A percentile compares a stretch with the other conserved stretches of the same genome.
phyloP scores from a whole-genome alignment of 345 rosid species.

The Arabidopsis suecica region DNA sequence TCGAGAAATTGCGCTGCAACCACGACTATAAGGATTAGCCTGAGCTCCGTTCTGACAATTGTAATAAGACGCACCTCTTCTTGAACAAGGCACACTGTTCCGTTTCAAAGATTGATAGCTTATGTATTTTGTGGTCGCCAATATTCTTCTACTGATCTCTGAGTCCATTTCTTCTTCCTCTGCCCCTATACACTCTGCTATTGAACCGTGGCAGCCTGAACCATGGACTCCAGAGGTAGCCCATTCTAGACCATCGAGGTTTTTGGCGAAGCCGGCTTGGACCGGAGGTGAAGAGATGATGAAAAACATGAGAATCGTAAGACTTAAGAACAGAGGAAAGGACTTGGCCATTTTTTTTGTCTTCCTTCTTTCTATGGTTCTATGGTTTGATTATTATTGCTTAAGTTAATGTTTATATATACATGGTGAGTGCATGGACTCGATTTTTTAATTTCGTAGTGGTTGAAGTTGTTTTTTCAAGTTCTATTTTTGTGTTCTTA shows the following conservation, averaged over 20 bases:
- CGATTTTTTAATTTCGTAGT: slow-evolving; percentile 12
- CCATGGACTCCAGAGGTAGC: slow-evolving; percentile 24
- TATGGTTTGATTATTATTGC: slow-evolving; percentile 2
- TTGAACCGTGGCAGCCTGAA: slow-evolving; percentile 59
- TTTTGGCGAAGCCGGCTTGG: slow-evolving; percentile 42
- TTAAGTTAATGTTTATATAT: slow-evolving; percentile 13
- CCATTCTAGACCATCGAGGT: slow-evolving; percentile 54
- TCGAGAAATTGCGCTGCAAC: slow-evolving; percentile 73
- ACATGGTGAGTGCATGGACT: slow-evolving; percentile 37
- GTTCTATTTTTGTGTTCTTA: background rate
- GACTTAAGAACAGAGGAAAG: slow-evolving; percentile 39
- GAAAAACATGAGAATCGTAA: slow-evolving; percentile 41
- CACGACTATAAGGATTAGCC: slow-evolving; percentile 82
- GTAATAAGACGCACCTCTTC: slow-evolving; percentile 84
- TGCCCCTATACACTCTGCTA: slow-evolving; percentile 58
- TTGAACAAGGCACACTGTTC: slow-evolving; percentile 77
- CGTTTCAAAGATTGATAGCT: slow-evolving; percentile 76
- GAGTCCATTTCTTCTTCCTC: slow-evolving; percentile 60
- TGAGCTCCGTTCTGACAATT: slow-evolving; percentile 76
- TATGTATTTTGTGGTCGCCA: slow-evolving; percentile 69
- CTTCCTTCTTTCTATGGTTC: slow-evolving; percentile 24
- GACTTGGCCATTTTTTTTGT: slow-evolving; percentile 50
- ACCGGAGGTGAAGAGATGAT: slow-evolving; percentile 29
- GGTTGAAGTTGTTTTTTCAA: slow-evolving; percentile 5
- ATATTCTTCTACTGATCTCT: slow-evolving; percentile 67